phyloP scores from a whole-genome alignment of 345 rosid genomes.

The Luvunga scandens region DNA sequence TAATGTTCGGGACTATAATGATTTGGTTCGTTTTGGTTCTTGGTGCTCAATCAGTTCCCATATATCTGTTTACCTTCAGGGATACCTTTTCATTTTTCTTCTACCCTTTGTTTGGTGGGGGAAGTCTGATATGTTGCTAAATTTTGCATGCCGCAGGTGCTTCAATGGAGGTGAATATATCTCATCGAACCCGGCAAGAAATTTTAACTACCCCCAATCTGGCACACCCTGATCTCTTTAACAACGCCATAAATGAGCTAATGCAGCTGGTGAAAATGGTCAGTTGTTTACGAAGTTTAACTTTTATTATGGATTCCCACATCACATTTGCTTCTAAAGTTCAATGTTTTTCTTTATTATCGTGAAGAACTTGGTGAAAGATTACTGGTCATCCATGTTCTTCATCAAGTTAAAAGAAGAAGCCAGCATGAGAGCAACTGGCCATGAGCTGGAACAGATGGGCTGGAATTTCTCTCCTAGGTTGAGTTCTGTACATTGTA shows the following conservation, averaged over 20 bases:
- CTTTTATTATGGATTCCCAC: background rate
- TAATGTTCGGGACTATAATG: background rate
- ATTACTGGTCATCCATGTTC: conserved; percentile 79
- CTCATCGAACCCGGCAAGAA: conserved; percentile 67
- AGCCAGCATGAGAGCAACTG: conserved; percentile 36
- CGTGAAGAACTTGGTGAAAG: conserved; percentile 71
- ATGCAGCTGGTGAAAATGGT: conserved; percentile 86
- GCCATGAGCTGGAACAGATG: conserved; percentile 43
- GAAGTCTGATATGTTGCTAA: conserved; percentile 2
- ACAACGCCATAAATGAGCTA: conserved; percentile 63
- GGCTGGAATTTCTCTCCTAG: conserved; percentile 76
- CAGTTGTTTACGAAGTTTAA: background rate
- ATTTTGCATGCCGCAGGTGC: conserved; percentile 49
- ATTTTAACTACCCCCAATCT: conserved; percentile 61
- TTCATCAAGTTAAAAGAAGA: conserved; percentile 82
- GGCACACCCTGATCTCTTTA: conserved; percentile 63
- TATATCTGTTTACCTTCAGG: background rate
- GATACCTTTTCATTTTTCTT: background rate
- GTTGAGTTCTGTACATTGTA: conserved; percentile 66
- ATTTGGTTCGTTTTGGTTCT: background rate
- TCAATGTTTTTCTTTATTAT: background rate
- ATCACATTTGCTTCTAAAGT: too few relatives aligned
- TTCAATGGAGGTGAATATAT: conserved; percentile 84
- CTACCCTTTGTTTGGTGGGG: background rate
- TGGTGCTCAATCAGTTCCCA: background rate